A percentile compares a stretch with the other conserved stretches of the same genome.
phyloP scores from a whole-genome alignment of 2,329 filamentous ascomycete genomes.

The Albifimbria verrucaria region DNA sequence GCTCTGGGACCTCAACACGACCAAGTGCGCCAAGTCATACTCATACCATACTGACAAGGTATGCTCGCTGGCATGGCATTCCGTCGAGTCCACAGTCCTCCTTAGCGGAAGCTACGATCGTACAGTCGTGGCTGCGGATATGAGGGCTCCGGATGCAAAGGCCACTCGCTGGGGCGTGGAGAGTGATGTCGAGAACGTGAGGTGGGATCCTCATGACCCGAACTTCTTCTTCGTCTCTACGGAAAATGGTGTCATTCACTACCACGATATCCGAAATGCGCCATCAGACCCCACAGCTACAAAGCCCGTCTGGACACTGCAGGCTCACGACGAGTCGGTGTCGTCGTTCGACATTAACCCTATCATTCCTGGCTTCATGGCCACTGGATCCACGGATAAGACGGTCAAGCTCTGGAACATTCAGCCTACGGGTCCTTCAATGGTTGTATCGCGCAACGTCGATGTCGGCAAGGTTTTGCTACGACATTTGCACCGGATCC shows the following conservation, averaged over 20 bases:
- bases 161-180: conserved; percentile 88
- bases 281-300: conserved; percentile 69
- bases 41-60: conserved; percentile 96
- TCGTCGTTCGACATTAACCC: conserved; percentile 92
- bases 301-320: conserved; percentile 89
- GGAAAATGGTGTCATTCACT: conserved; percentile 87
- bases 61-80: conserved; percentile 92
- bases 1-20: conserved; percentile 92
- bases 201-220: conserved; percentile 88
- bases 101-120: conserved; percentile 94
- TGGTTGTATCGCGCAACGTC: conserved; percentile 88
- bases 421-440: conserved; percentile 71
- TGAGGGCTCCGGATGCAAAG: conserved; percentile 85
- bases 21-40: conserved; percentile 94
- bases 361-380: conserved; percentile 86
- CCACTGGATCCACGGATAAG: conserved; percentile 89
- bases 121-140: conserved; percentile 90
- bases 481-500: conserved; percentile 85
- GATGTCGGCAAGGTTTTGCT: conserved; percentile 95
- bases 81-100: conserved; percentile 79
- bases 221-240: conserved; percentile 97
- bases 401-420: conserved; percentile 98
- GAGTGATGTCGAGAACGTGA: conserved; percentile 88
- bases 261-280: conserved; percentile 79
- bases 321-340: conserved; percentile 90